These are phyloP conservation scores for Hypericum perforatum DNA, from an alignment of 345 rosid genomes.

Conservation along the genomic window DNA sequence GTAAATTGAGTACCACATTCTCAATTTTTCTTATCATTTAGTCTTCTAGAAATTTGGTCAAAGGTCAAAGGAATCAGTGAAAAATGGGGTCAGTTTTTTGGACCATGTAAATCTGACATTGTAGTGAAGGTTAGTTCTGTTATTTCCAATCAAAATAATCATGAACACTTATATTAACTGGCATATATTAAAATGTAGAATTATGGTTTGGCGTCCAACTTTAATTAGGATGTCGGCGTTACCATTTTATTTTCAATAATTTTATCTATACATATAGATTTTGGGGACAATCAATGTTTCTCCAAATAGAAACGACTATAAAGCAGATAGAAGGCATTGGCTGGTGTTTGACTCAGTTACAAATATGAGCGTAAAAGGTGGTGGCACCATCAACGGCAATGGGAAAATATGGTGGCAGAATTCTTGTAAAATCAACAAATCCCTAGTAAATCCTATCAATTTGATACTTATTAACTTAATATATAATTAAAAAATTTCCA, in stretches of 20 bases:
- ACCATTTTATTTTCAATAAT: too few relatives aligned
- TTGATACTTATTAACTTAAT: background rate
- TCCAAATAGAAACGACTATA: slow-evolving; percentile 35
- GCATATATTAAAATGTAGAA: too few relatives aligned
- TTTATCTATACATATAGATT: slow-evolving; percentile 24
- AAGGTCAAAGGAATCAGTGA: slow-evolving; percentile 36
- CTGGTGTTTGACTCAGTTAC: slow-evolving; percentile 37
- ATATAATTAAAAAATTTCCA: background rate
- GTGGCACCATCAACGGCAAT: slow-evolving; percentile 76
- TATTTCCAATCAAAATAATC: too few relatives aligned
- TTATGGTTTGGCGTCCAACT: too few relatives aligned
- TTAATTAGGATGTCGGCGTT: too few relatives aligned
- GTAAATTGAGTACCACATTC: too few relatives aligned
- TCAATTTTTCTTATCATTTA: slow-evolving; percentile 42
- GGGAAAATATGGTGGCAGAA: slow-evolving; percentile 79
- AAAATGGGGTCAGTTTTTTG: slow-evolving; percentile 55
- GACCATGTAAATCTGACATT: slow-evolving; percentile 62
- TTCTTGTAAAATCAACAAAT: slow-evolving; percentile 73
- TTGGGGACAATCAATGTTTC: slow-evolving; percentile 66
- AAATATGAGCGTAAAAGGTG: slow-evolving; percentile 60
- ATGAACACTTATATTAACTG: too few relatives aligned
- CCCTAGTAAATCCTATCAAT: slow-evolving; percentile 31
- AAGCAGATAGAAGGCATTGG: slow-evolving; percentile 42
- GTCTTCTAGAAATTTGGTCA: too few relatives aligned
- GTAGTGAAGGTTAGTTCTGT: slow-evolving; percentile 40